Base-by-base conservation (phyloP, 2,329 filamentous ascomycete genomes). In the Canariomyces notabilis region DNA sequence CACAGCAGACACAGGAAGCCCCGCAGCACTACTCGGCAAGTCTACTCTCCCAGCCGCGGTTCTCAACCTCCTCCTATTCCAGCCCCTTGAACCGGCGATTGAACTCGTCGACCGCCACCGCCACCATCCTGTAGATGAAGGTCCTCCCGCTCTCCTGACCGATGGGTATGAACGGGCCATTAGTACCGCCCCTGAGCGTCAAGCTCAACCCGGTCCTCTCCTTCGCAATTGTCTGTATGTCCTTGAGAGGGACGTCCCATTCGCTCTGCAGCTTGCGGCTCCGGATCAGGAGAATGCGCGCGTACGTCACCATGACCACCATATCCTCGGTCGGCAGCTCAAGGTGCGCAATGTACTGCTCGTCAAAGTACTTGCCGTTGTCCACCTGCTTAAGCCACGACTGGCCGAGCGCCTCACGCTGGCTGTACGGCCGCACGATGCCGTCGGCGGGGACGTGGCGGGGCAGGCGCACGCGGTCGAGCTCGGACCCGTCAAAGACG, bases 311-410 rank as follows among this genome's bases (percentile, higher is more conserved):
- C 80, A 97, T 88, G 38, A 90, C 85, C 46, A 91, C 82, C 74
- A 89, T 86, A 63, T 94, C 90, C 64, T 93, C 88, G 50, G 83
- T 82, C 9, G 89, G 87, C 20, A 98, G 78, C 67, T 98, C 91
- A 4, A 98, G 75, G 63, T 98, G 94, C 4, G 90, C 94, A 64
- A 98, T 93, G 70, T 98, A 98, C 63, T 89, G 80, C 67, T 98
- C 93, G 68, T 95, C 85, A 77, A 98, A 98, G 74, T 91, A 97
- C 65, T 90, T 93, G 51, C 93, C 93, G 55, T 96, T 93, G 68
- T 98, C 93, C 9, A 95, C 82, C 49, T 95, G 95, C 75, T 98
- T 98, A 54, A 98, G 82, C 94, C 93, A 98, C 73, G 89, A 96
- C 65, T 98, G 93, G 1, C 93, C 93, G 3, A 98, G 81, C 0